phyloP scores from a whole-genome alignment of 2,329 filamentous ascomycete species.

The Coniella vitis region DNA sequence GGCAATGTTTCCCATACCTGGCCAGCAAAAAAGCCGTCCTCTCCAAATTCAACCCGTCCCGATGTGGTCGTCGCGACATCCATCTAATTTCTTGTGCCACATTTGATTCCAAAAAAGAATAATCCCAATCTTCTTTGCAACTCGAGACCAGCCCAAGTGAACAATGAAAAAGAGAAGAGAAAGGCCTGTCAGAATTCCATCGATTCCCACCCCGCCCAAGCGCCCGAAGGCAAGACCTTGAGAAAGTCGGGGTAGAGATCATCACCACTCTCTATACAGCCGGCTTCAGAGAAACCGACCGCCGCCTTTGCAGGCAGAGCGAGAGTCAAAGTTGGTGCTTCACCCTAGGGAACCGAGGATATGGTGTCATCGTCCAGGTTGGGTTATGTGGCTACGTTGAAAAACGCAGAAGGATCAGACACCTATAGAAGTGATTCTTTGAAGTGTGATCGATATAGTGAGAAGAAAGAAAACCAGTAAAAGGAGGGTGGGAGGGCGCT shows the following conservation, averaged over 20 bases:
- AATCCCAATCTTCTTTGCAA: slow-evolving; percentile 16
- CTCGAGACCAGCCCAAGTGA: slow-evolving; percentile 8
- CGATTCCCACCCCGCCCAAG: slow-evolving; percentile 70
- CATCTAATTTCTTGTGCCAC: no score
- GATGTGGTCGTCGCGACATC: no score
- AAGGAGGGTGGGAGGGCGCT: slow-evolving; percentile 23
- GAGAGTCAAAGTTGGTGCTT: slow-evolving; percentile 56
- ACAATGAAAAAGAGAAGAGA: slow-evolving; percentile 33
- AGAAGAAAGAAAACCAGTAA: slow-evolving; percentile 37
- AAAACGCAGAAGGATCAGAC: slow-evolving; percentile 85
- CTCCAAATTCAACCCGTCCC: no score
- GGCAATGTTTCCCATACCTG: not conserved
- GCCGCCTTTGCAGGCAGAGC: slow-evolving; percentile 56
- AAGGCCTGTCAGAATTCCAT: slow-evolving; percentile 81
- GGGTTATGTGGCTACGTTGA: slow-evolving; percentile 87
- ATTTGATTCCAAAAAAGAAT: no score
- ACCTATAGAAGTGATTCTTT: slow-evolving; percentile 99
- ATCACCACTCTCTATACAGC: slow-evolving; percentile 87
- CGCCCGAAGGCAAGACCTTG: slow-evolving; percentile 70
- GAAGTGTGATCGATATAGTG: slow-evolving; percentile 58
- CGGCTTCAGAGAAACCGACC: slow-evolving; percentile 27
- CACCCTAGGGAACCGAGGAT: slow-evolving; percentile 88
- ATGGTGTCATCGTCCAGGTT: slow-evolving; percentile 89
- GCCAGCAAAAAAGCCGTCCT: no score
- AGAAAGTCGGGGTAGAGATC: slow-evolving; percentile 72